Percentiles rank a stretch among this genome's conserved stretches.
These are phyloP conservation scores for Piper longum DNA, from an alignment of 164 flowering plant genomes.

Conservation along the genomic window DNA sequence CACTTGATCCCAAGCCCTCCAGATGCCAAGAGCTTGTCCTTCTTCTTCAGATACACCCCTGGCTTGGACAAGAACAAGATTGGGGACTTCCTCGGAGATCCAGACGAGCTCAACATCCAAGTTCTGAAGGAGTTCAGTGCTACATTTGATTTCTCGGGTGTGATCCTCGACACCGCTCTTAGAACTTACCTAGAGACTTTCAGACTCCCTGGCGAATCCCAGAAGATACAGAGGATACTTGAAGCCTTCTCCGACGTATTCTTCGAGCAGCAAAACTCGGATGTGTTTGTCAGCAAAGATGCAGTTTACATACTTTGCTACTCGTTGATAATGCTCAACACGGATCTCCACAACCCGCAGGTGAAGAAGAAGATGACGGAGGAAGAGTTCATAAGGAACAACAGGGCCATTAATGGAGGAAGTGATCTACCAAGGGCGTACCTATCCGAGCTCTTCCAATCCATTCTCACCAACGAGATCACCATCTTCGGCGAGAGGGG, in stretches of 20 bases:
- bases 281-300: constrained; percentile 65
- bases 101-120: constrained; percentile 59
- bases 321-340: constrained; percentile 91
- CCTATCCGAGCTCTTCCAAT: constrained; percentile 71
- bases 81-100: constrained; percentile 90
- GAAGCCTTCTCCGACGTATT: constrained; percentile 83
- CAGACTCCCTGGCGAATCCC: constrained; percentile 88
- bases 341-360: constrained; percentile 91
- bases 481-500: constrained; percentile 30
- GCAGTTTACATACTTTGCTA: constrained; percentile 70
- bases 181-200: constrained; percentile 71
- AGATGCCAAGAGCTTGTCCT: constrained; percentile 53
- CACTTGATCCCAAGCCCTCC: constrained; percentile 51
- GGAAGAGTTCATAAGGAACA: constrained; percentile 91
- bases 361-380: constrained; percentile 99
- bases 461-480: constrained; percentile 61
- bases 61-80: constrained; percentile 57
- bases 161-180: constrained; percentile 72
- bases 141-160: constrained; percentile 63
- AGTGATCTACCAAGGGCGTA: constrained; percentile 81
- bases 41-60: constrained; percentile 56
- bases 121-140: constrained; percentile 72
- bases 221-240: constrained; percentile 75
- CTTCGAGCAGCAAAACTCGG: constrained; percentile 61
- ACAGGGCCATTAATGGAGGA: constrained; percentile 80